These are phyloP conservation scores for Colletotrichum sp. DNA, from an alignment of 2,329 filamentous ascomycete genomes.

Conservation along the genomic window DNA sequence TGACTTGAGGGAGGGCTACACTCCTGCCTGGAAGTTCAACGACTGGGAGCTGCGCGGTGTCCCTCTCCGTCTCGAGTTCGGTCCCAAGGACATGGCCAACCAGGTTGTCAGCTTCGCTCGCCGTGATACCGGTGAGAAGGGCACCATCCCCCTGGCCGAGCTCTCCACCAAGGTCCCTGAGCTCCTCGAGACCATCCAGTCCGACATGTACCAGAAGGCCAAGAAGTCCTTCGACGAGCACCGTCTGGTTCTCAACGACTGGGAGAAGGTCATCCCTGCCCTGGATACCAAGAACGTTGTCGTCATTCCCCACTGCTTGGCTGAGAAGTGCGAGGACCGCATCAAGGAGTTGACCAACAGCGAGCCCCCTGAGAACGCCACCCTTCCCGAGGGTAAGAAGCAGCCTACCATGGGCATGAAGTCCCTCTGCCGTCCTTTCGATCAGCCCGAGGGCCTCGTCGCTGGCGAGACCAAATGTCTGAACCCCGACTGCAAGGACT, in stretches of 20 bases:
- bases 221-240: conserved; percentile 80
- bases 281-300: conserved; percentile 93
- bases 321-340: conserved; percentile 83
- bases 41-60: conserved; percentile 98
- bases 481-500: conserved; percentile 80
- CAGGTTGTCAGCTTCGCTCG: conserved; percentile 84
- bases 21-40: conserved; percentile 97
- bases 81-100: conserved; percentile 90
- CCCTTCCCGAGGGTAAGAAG: conserved; percentile 57
- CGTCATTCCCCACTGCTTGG: conserved; percentile 88
- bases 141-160: conserved; percentile 76
- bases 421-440: conserved; percentile 76
- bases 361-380: conserved; percentile 47
- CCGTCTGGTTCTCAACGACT: conserved; percentile 80
- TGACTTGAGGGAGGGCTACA: conserved; percentile 89
- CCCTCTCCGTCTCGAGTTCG: conserved; percentile 92
- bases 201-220: conserved; percentile 79
- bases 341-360: conserved; percentile 92
- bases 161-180: conserved; percentile 76
- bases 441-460: conserved; percentile 81
- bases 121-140: conserved; percentile 86
- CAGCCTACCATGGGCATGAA: conserved; percentile 69
- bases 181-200: conserved; percentile 89
- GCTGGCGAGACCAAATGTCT: conserved; percentile 88
- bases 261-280: conserved; percentile 89